Conservation (phyloP, 2,329 filamentous ascomycete species). For the Akanthomyces lecanii region DNA sequence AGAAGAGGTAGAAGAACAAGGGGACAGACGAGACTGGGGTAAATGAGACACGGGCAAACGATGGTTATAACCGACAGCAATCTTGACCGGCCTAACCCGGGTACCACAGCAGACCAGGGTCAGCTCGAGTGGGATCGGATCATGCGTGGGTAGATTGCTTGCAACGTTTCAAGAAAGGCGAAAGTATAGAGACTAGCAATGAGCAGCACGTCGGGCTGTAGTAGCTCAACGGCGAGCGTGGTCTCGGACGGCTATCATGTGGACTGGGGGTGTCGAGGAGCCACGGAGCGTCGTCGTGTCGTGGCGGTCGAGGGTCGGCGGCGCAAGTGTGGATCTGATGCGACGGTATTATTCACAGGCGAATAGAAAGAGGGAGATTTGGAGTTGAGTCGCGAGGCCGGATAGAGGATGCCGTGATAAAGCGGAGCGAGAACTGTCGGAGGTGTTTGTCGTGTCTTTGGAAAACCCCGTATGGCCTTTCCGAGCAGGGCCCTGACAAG, state of each 20-base stretch:
- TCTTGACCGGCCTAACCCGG: neutral
- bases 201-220: constrained; percentile 3
- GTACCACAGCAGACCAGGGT: constrained; percentile 3
- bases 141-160: neutral
- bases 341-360: neutral
- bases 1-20: neutral
- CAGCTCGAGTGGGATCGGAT: neutral
- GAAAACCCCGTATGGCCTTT: neutral
- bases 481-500: neutral
- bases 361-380: neutral
- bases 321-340: constrained; percentile 4
- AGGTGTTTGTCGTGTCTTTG: neutral
- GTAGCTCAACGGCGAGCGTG: constrained; percentile 4
- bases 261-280: neutral
- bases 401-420: neutral
- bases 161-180: neutral
- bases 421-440: constrained; percentile 4
- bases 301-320: neutral
- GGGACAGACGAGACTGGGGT: neutral
- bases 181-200: neutral
- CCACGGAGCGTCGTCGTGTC: neutral
- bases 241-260: constrained; percentile 3
- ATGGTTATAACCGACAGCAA: constrained; percentile 3
- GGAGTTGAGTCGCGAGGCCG: neutral
- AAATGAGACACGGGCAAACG: neutral